Conservation (phyloP, 2,329 filamentous ascomycete genomes). For the Xylaria hypoxylon region DNA sequence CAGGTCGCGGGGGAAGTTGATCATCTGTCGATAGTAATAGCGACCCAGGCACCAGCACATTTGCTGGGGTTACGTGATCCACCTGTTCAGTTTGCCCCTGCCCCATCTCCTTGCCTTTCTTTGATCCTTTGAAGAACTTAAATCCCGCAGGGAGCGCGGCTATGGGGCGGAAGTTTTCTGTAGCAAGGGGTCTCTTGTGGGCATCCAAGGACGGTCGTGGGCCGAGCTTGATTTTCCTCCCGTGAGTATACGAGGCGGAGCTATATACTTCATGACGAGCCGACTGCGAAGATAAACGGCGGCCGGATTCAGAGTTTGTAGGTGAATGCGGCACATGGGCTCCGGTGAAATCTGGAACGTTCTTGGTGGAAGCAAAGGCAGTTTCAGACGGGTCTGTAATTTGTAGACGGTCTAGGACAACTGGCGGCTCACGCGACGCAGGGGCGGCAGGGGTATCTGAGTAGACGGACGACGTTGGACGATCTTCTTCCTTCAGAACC, state of each 20-base stretch:
- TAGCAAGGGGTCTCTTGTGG: conserved; percentile 70
- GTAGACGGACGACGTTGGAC: conserved; percentile 49
- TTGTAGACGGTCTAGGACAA: conserved; percentile 65
- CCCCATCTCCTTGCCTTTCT: conserved; percentile 60
- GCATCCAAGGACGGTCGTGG: conserved; percentile 82
- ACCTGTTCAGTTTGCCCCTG: conserved; percentile 45
- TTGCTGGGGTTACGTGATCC: conserved; percentile 52
- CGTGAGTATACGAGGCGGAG: conserved; percentile 62
- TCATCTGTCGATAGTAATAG: conserved; percentile 48
- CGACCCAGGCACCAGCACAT: conserved; percentile 53
- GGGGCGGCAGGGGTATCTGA: conserved; percentile 39
- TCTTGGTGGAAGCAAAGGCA: conserved; percentile 62
- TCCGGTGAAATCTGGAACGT: conserved; percentile 66
- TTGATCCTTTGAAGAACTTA: conserved; percentile 72
- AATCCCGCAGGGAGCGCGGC: conserved; percentile 85
- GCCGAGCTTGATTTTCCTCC: conserved; percentile 88
- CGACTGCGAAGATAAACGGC: conserved; percentile 65
- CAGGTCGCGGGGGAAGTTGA: conserved; percentile 55
- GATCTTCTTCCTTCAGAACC: conserved; percentile 61
- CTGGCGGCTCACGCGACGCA: conserved; percentile 52
- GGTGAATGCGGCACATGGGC: conserved; percentile 59
- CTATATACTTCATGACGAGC: conserved; percentile 63
- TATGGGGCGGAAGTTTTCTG: conserved; percentile 74
- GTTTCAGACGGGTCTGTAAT: conserved; percentile 63
- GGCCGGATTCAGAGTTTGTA: conserved; percentile 55